Evolutionary conservation across 768 basidiomycete genomes (phyloP), one percentile per base, ranked within the genome.

Genomic region (Leccinellum rugosiceps): DNA sequence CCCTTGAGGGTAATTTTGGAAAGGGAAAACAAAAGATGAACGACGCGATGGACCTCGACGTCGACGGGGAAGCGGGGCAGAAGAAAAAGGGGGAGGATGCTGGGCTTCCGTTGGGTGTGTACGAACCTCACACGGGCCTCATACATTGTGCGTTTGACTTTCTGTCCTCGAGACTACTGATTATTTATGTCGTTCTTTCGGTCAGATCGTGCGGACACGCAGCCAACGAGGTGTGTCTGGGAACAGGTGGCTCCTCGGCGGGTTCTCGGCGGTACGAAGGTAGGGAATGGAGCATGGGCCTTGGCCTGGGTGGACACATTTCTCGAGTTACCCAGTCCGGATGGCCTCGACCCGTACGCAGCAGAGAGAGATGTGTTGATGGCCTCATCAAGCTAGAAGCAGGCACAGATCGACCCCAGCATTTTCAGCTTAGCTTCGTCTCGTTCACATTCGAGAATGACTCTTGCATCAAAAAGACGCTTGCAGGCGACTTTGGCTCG

Each of bases 211-310:
- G 70, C 76, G 1, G 85, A 92, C 65, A 91, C 89, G 1, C 93
- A 96, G 64, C 86, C 94, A 0, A 87, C 84, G 0, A 75, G 72
- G 41, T 78, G 75, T 55, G 80, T 80, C 17, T 84, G 87, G 84
- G 86, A 87, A 60, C 72, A 73, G 2, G 53, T 87, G 9, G 79
- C 83, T 8, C 80, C 83, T 58, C 76, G 75, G 32, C 71, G 64
- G 1, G 72, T 89, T 21, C 74, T 90, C 8, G 90, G 88, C 0
- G 88, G 88, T 3, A 82, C 85, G 0, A 90, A 88, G 69, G 82
- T 81, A 2, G 91, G 92, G 7, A 85, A 87, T 63, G 84, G 83
- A 0, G 90, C 87, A 4, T 93, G 92, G 92, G 89, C 81, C 0
- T 69, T 93, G 50, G 87, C 88, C 4, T 90, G 87, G 83, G 78